These are phyloP conservation scores for Lepidium sativum DNA, from an alignment of 345 rosid genomes.

Conservation along the genomic window DNA sequence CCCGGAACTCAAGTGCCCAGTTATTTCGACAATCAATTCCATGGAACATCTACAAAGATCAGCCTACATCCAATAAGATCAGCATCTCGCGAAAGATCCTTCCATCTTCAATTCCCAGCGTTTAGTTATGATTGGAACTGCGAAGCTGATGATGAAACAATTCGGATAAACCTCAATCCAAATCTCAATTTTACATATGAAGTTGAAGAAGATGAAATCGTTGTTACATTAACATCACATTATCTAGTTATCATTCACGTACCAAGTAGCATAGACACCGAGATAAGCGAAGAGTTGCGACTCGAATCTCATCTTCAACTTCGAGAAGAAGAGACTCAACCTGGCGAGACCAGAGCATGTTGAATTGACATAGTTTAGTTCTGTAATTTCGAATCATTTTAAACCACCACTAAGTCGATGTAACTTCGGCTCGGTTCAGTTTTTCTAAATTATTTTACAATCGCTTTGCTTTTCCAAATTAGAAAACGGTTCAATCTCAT, in stretches of 20 bases:
- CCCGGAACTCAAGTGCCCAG: not conserved
- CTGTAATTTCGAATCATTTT: not conserved
- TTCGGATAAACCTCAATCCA: slow-evolving; percentile 8
- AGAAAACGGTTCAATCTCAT: no score
- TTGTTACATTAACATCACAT: not conserved
- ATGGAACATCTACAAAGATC: not conserved
- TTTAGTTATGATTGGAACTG: slow-evolving; percentile 1
- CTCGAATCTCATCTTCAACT: not conserved
- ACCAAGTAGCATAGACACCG: not conserved
- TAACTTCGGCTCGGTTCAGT: not conserved
- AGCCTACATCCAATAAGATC: not conserved
- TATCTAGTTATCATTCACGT: slow-evolving; percentile 4
- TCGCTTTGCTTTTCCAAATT: no score
- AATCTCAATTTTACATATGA: not conserved
- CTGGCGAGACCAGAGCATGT: not conserved
- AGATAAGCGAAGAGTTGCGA: not conserved
- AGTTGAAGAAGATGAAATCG: not conserved
- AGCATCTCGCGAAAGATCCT: not conserved
- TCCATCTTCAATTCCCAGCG: not conserved
- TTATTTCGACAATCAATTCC: not conserved
- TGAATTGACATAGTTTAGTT: not conserved
- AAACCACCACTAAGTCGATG: not conserved
- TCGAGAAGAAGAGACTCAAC: not conserved
- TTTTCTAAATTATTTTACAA: not conserved
- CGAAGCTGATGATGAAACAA: not conserved